These are phyloP conservation scores for Anthracocystis panici-leucophaei DNA, from an alignment of 1,284 basidiomycete species.

Conservation along the genomic window DNA sequence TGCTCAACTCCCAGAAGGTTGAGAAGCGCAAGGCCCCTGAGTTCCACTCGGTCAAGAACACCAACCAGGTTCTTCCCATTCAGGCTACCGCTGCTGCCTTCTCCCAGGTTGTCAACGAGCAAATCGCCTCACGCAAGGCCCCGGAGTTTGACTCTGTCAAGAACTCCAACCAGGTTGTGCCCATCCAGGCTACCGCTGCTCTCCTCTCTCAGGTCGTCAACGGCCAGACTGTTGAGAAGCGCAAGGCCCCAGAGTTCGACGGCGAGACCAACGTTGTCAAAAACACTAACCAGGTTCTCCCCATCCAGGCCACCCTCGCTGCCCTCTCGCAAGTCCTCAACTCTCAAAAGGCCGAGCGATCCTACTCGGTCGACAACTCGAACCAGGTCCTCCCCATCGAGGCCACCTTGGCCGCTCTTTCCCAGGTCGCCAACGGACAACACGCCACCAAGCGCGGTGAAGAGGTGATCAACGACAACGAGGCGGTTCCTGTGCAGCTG, in stretches of 20 bases:
- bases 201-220: slow-evolving; percentile 14
- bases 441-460: slow-evolving; percentile 26
- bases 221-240: slow-evolving; percentile 11
- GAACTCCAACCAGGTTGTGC: slow-evolving; percentile 19
- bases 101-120: slow-evolving; percentile 21
- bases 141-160: slow-evolving; percentile 3
- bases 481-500: slow-evolving; percentile 40
- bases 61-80: slow-evolving; percentile 13
- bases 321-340: slow-evolving; percentile 43
- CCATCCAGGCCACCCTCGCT: slow-evolving; percentile 45
- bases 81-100: slow-evolving; percentile 32
- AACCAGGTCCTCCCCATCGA: slow-evolving; percentile 37
- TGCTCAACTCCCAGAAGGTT: slow-evolving; percentile 39
- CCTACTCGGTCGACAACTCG: slow-evolving; percentile 32
- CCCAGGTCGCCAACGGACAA: slow-evolving; percentile 34
- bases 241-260: slow-evolving; percentile 11
- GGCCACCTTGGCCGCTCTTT: slow-evolving; percentile 45
- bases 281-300: slow-evolving; percentile 27
- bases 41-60: slow-evolving; percentile 13
- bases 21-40: slow-evolving; percentile 1
- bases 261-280: slow-evolving; percentile 11
- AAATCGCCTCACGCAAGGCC: slow-evolving; percentile 18
- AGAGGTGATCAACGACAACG: slow-evolving; percentile 29
- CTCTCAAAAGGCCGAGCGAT: slow-evolving; percentile 31
- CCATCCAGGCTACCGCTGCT: slow-evolving; percentile 28